These are phyloP conservation scores for Gossypium sturtianum DNA, from an alignment of 345 rosid species.

Conservation along the genomic window DNA sequence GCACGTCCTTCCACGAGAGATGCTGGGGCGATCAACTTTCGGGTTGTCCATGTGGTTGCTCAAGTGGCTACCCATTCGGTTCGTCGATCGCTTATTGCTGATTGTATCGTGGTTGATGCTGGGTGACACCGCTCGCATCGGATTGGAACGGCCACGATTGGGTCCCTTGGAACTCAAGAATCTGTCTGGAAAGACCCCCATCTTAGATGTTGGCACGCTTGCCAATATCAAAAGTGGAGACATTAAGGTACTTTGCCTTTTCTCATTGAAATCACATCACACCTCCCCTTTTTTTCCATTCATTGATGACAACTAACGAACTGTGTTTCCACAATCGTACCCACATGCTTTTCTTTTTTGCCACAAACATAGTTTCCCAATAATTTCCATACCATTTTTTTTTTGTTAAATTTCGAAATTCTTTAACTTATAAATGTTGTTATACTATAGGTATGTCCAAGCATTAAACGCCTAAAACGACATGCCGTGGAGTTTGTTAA, in stretches of 20 bases:
- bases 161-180: conserved; percentile 83
- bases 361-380: conserved; percentile 1
- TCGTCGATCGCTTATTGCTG: conserved; percentile 75
- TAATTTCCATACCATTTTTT: neutral
- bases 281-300: neutral
- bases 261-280: conserved; percentile 17
- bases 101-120: conserved; percentile 56
- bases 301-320: conserved; percentile 15
- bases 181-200: conserved; percentile 79
- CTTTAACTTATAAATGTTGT: neutral
- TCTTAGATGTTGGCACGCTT: conserved; percentile 83
- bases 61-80: conserved; percentile 73
- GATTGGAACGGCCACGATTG: conserved; percentile 71
- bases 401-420: neutral
- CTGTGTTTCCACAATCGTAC: conserved; percentile 11
- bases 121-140: conserved; percentile 63
- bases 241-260: conserved; percentile 47
- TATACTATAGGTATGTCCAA: conserved; percentile 52
- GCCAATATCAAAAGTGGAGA: conserved; percentile 84
- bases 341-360: conserved; percentile 14
- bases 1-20: conserved; percentile 90
- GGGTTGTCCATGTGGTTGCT: conserved; percentile 89
- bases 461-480: conserved; percentile 48
- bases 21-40: conserved; percentile 93
- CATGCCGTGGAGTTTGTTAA: conserved; percentile 58